phyloP scores from a whole-genome alignment of 2,329 filamentous ascomycete species.

The Cladosporium austrohemisphaericum region DNA sequence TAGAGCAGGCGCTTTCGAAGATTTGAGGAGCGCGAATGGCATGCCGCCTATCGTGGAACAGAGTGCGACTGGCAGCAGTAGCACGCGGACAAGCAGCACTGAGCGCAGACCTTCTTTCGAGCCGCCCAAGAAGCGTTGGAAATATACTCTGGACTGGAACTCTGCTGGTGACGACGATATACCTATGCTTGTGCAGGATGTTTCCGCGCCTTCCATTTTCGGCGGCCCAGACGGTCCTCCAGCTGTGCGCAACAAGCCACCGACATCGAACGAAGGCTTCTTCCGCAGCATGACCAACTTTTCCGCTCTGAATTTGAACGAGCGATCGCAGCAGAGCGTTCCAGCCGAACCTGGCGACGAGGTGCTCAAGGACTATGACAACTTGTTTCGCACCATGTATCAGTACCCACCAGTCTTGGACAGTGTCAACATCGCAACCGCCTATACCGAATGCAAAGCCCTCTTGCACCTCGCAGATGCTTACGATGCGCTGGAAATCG shows the following conservation, averaged over 20 bases:
- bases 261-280: slow-evolving; percentile 64
- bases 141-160: slow-evolving; percentile 81
- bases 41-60: slow-evolving; percentile 53
- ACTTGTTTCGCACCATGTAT: slow-evolving; percentile 93
- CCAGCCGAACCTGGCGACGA: slow-evolving; percentile 61
- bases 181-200: slow-evolving; percentile 19
- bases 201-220: slow-evolving; percentile 26
- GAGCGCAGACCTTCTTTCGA: slow-evolving; percentile 30
- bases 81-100: slow-evolving; percentile 39
- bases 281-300: slow-evolving; percentile 87
- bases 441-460: slow-evolving; percentile 91
- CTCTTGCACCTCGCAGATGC: slow-evolving; percentile 86
- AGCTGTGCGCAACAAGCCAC: slow-evolving; percentile 60
- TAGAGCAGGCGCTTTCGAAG: slow-evolving; percentile 14
- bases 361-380: slow-evolving; percentile 86
- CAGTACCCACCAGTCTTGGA: slow-evolving; percentile 83
- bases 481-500: slow-evolving; percentile 85
- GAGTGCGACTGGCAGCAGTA: slow-evolving; percentile 39
- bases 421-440: slow-evolving; percentile 81
- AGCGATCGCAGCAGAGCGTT: slow-evolving; percentile 37
- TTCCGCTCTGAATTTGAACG: slow-evolving; percentile 50
- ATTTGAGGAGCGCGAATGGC: slow-evolving; percentile 31
- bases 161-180: slow-evolving; percentile 62
- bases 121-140: slow-evolving; percentile 63
- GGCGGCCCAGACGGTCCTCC: slow-evolving; percentile 42